These are phyloP conservation scores for Pseudogymnoascus sp. DNA, from an alignment of 2,329 filamentous ascomycete species.

Conservation along the genomic window DNA sequence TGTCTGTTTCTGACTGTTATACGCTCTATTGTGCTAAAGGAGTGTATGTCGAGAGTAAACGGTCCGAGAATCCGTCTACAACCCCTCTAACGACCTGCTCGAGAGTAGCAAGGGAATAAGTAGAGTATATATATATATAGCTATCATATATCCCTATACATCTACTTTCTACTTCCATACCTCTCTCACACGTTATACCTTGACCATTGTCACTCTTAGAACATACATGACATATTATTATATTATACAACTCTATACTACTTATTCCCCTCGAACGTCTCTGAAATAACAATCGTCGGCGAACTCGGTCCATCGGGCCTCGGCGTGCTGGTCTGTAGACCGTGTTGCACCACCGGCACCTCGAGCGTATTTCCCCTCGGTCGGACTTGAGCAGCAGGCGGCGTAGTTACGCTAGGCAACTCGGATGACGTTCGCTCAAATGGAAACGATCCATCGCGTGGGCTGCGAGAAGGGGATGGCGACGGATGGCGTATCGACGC, in stretches of 20 bases:
- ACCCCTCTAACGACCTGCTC: too few species aligned
- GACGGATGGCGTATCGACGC: conserved; percentile 25
- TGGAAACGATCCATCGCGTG: conserved; percentile 20
- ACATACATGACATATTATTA: too few species aligned
- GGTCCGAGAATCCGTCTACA: too few species aligned
- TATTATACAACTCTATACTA: neutral
- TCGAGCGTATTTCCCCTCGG: conserved; percentile 11
- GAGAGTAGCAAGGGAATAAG: too few species aligned
- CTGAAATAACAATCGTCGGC: neutral
- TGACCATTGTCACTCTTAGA: too few species aligned
- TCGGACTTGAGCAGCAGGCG: conserved; percentile 4
- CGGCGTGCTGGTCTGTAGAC: neutral
- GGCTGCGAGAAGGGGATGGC: conserved; percentile 15
- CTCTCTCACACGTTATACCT: too few species aligned
- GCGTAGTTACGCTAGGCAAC: conserved; percentile 11
- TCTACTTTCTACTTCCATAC: too few species aligned
- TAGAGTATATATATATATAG: too few species aligned
- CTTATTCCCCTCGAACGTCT: neutral
- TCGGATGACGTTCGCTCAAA: conserved; percentile 15
- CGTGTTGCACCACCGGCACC: neutral
- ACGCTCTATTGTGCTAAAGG: too few species aligned
- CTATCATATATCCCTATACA: too few species aligned
- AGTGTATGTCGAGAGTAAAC: too few species aligned
- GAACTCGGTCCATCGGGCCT: neutral
- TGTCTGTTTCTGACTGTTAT: too few species aligned